phyloP scores from a whole-genome alignment of 768 basidiomycete species.

The Lactarius psammicola region DNA sequence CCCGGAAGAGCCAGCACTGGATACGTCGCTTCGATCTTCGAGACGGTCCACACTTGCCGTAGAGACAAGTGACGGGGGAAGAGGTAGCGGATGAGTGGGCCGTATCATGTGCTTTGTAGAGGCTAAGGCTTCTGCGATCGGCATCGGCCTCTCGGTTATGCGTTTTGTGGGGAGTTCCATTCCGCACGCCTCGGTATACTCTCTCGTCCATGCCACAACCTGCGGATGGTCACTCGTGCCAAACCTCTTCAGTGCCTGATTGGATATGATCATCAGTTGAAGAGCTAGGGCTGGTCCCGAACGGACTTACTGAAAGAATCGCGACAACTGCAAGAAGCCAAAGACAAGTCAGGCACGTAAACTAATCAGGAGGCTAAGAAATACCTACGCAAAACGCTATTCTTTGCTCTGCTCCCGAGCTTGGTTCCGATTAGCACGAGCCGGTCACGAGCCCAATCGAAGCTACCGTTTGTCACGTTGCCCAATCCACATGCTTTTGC shows the following conservation, averaged over 20 bases:
- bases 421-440: slow-evolving; percentile 41
- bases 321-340: slow-evolving; percentile 58
- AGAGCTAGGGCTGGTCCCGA: slow-evolving; percentile 28
- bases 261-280: background rate
- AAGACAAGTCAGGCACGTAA: slow-evolving; percentile 41
- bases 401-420: slow-evolving; percentile 43
- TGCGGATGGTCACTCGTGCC: slow-evolving; percentile 53
- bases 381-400: slow-evolving; percentile 47
- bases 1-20: slow-evolving; percentile 15
- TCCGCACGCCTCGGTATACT: slow-evolving; percentile 68
- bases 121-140: slow-evolving; percentile 9
- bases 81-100: slow-evolving; percentile 10
- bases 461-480: slow-evolving; percentile 22
- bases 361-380: background rate
- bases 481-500: slow-evolving; percentile 3
- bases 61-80: background rate
- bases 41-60: slow-evolving; percentile 7
- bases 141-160: background rate
- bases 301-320: slow-evolving; percentile 56
- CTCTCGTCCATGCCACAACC: slow-evolving; percentile 56
- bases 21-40: slow-evolving; percentile 24
- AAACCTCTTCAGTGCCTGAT: slow-evolving; percentile 65
- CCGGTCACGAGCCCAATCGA: slow-evolving; percentile 41
- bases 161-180: slow-evolving; percentile 44
- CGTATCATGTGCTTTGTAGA: slow-evolving; percentile 5